Evolutionary conservation across 345 rosid species (phyloP), one percentile per base, ranked within the genome.

Genomic region (Corymbia maculata): DNA sequence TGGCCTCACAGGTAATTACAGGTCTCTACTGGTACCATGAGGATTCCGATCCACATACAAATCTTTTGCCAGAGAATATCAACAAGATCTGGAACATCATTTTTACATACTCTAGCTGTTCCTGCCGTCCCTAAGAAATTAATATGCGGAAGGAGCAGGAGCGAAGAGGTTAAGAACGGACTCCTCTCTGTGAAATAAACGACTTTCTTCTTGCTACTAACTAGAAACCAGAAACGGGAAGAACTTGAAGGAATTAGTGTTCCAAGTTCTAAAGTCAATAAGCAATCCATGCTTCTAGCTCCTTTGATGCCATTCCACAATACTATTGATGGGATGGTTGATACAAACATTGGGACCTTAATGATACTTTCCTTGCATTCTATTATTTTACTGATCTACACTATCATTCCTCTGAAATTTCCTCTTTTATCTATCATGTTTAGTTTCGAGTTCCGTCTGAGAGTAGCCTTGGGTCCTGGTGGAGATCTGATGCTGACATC

Each of bases 391-490:
- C 84, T 75, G 28, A 36, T 75, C 84, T 42, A 75, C 84, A 1
- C 42, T 75, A 36, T 42, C 84, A 75, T 75, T 75, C 28, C 84
- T 75, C 82, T 75, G 79, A 88, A 9, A 84, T 55, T 80, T 45
- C n/a, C n/a, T 51, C 53, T 47, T 49, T 55, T 52, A 26, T 79
- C 26, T 79, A 4, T 55, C 36, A 45, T 86, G 45, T 88, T 70
- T 89, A 97, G 99, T 93, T 96, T 92, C 92, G 99, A 97, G 92
- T 97, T 91, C 89, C 95, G 99, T 88, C 85, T 97, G 94, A 96
- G 99, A 93, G 93, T 97, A 84, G 95, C 97, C 90, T 90, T 96
- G 94, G 95, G 95, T 55, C 86, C 93, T 52, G 95, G 95, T 79
- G 99, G 99, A 92, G 96, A 96, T 91, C 92, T 97, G 92, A 92